These are phyloP conservation scores for Withania somnifera DNA, from an alignment of 305 asterid species.

Conservation along the genomic window DNA sequence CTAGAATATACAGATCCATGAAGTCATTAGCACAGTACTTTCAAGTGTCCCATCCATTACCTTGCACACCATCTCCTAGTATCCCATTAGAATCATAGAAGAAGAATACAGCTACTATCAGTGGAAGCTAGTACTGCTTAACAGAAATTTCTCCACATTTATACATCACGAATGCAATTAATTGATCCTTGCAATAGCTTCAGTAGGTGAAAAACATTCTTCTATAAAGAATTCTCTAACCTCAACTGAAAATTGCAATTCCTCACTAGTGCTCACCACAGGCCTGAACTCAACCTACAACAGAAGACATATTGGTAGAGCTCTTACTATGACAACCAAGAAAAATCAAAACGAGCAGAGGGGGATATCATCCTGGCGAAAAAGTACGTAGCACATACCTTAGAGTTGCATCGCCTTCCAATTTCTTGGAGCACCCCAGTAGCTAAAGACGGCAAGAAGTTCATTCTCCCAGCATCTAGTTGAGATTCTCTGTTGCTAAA, in stretches of 20 bases:
- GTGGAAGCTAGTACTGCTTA: not conserved
- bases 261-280: constrained; percentile 53
- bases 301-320: constrained; percentile 6
- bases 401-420: constrained; percentile 78
- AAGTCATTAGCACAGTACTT: not conserved
- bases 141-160: not conserved
- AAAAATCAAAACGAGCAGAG: not conserved
- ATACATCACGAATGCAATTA: not conserved
- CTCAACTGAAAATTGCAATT: constrained; percentile 81
- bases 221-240: constrained; percentile 27
- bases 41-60: not conserved
- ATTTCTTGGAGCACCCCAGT: constrained; percentile 82
- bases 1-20: not conserved
- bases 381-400: constrained; percentile 32
- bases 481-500: constrained; percentile 36
- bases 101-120: not conserved
- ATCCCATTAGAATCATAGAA: not conserved
- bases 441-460: constrained; percentile 41
- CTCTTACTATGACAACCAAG: not conserved
- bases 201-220: not conserved
- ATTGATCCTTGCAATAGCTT: not conserved
- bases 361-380: not conserved
- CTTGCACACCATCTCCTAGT: not conserved
- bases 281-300: constrained; percentile 82
- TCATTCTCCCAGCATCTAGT: constrained; percentile 47